Conservation (phyloP, 768 basidiomycete species). For the Boletus insuetus region DNA sequence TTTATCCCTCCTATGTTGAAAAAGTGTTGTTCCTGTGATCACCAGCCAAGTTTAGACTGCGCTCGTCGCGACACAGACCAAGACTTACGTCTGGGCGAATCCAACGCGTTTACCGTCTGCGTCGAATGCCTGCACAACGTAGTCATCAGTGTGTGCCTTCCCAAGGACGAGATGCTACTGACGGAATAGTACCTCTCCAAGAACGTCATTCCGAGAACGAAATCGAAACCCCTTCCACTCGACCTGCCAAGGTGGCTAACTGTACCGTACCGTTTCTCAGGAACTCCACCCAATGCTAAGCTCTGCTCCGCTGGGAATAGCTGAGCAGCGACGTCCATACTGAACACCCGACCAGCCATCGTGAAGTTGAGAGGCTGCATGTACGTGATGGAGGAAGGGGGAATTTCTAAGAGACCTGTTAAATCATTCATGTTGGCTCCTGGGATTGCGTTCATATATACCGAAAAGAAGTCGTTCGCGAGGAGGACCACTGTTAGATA, state of each 20-base stretch:
- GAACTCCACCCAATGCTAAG: not conserved
- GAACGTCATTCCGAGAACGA: not conserved
- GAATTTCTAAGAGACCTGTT: slow-evolving; percentile 15
- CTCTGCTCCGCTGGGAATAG: not conserved
- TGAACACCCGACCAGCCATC: not conserved
- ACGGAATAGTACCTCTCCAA: not conserved
- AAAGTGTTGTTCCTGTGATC: too few relatives aligned
- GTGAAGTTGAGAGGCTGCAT: not conserved
- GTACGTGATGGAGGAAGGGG: not conserved
- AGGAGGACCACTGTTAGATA: slow-evolving; percentile 17
- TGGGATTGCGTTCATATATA: slow-evolving; percentile 17
- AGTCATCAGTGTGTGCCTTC: not conserved
- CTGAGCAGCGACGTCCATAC: not conserved
- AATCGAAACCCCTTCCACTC: not conserved
- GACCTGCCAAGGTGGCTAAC: accelerated
- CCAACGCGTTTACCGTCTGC: not conserved
- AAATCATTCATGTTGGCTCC: slow-evolving; percentile 8
- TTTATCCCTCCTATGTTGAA: too few relatives aligned
- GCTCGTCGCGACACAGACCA: too few relatives aligned
- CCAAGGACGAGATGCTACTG: not conserved
- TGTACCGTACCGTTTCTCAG: not conserved
- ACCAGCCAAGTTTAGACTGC: too few relatives aligned
- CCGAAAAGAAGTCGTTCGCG: slow-evolving; percentile 17
- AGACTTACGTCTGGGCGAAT: not conserved
- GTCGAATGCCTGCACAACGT: not conserved